Evolutionary conservation across 2,329 filamentous ascomycete genomes (phyloP).

Genomic region (Chaetomium globosum): DNA sequence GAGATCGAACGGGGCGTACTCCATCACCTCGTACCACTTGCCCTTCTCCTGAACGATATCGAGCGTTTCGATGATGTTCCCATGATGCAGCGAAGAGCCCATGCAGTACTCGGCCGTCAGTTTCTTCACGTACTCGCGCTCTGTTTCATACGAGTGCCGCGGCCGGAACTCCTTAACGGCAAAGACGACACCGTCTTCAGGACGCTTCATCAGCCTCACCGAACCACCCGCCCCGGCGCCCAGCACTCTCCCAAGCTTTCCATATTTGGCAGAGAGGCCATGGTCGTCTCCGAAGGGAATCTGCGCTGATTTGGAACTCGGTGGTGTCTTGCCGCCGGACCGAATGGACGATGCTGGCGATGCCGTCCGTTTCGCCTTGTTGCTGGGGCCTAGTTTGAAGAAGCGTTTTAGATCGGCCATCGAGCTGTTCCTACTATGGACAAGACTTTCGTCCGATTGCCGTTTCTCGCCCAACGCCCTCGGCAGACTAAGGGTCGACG

Average conservation of each 20-base stretch:
- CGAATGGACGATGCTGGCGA: conserved; percentile 62
- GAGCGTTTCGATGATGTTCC: conserved; percentile 96
- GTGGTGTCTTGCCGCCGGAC: conserved; percentile 53
- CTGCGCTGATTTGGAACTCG: conserved; percentile 56
- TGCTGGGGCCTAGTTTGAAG: conserved; percentile 75
- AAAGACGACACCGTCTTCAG: conserved; percentile 89
- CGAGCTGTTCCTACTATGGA: conserved; percentile 67
- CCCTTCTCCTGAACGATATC: conserved; percentile 94
- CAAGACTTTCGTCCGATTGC: conserved; percentile 50
- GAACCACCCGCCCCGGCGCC: conserved; percentile 94
- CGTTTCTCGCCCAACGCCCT: conserved; percentile 56
- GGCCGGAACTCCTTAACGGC: conserved; percentile 96
- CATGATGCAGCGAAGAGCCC: conserved; percentile 92
- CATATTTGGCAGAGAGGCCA: conserved; percentile 86
- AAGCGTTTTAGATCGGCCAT: conserved; percentile 98
- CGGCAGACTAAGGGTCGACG: conserved; percentile 55
- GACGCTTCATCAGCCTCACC: conserved; percentile 90
- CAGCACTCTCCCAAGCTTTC: conserved; percentile 90
- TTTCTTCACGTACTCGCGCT: conserved; percentile 97
- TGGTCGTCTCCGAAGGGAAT: conserved; percentile 95
- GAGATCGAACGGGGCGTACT: conserved; percentile 92
- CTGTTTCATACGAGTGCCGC: conserved; percentile 87
- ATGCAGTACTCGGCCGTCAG: conserved; percentile 98
- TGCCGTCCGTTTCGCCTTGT: conserved; percentile 69
- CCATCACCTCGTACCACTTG: conserved; percentile 98